phyloP scores from a whole-genome alignment of 805 yeast species.

The Saccharomycopsis sp. region DNA sequence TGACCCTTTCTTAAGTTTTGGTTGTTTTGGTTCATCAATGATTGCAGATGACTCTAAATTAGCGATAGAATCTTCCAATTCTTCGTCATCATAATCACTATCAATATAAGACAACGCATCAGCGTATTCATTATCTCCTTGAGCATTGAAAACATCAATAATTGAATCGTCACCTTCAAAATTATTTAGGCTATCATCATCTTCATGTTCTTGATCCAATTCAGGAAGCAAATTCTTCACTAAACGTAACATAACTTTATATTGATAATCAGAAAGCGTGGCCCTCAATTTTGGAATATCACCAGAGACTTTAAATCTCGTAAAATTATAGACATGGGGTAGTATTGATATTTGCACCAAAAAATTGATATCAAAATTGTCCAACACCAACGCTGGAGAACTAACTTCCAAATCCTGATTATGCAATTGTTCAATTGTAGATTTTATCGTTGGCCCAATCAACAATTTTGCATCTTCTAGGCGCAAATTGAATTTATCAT shows the following conservation, averaged over 20 bases:
- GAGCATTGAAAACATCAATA: slow-evolving; percentile 14
- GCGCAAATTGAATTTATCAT: slow-evolving; percentile 73
- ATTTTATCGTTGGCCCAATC: slow-evolving; percentile 74
- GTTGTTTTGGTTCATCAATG: background rate
- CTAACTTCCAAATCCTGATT: background rate
- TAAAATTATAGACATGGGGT: slow-evolving; percentile 68
- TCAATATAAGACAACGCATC: slow-evolving; percentile 20
- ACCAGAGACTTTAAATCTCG: slow-evolving; percentile 69
- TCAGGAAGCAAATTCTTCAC: slow-evolving; percentile 65
- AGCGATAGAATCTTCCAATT: background rate
- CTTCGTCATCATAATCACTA: slow-evolving; percentile 1
- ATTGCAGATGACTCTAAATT: background rate
- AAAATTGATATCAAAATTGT: slow-evolving; percentile 67
- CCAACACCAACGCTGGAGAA: slow-evolving; percentile 53
- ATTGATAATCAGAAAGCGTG: slow-evolving; percentile 80
- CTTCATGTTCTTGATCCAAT: slow-evolving; percentile 24
- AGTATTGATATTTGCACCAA: slow-evolving; percentile 76
- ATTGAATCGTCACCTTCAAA: slow-evolving; percentile 10
- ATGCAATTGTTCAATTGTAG: slow-evolving; percentile 70
- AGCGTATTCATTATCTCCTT: slow-evolving; percentile 21
- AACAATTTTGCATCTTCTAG: slow-evolving; percentile 83
- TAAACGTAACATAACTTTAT: slow-evolving; percentile 77
- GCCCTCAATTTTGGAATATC: slow-evolving; percentile 67
- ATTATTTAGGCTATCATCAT: slow-evolving; percentile 26
- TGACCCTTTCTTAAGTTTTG: too few relatives aligned